Percentiles rank a stretch among this genome's conserved stretches.
phyloP scores from a whole-genome alignment of 176 grass and related monocot species.

The Hsuehochloa calcarea region DNA sequence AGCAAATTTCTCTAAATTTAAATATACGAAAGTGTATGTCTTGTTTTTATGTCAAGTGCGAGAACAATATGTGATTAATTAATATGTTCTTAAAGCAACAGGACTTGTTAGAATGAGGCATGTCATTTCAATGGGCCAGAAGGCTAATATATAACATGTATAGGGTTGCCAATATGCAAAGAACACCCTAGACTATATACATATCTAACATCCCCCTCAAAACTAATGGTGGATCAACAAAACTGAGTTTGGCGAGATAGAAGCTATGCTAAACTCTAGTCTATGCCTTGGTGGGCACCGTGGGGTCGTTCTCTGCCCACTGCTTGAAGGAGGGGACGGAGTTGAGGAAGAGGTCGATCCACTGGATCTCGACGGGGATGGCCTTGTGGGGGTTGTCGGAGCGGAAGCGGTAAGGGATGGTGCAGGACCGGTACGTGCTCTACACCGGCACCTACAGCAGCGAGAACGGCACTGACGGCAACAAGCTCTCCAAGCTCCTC shows the following conservation, averaged over 20 bases:
- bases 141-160: too few species aligned
- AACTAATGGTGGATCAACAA: too few species aligned
- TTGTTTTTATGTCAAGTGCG: neutral
- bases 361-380: conserved; percentile 89
- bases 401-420: conserved; percentile 91
- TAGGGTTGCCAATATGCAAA: too few species aligned
- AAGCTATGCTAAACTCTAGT: too few species aligned
- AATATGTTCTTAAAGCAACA: too few species aligned
- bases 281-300: too few species aligned
- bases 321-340: conserved; percentile 90
- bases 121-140: too few species aligned
- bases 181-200: too few species aligned
- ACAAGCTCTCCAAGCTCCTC: conserved; percentile 77
- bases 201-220: too few species aligned
- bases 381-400: conserved; percentile 90
- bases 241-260: too few species aligned
- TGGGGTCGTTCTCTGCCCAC: conserved; percentile 81
- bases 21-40: neutral
- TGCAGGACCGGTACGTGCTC: conserved; percentile 77
- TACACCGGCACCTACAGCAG: conserved; percentile 85
- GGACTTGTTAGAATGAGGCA: too few species aligned
- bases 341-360: conserved; percentile 98
- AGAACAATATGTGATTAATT: neutral
- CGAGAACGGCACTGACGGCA: conserved; percentile 82
- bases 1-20: too few species aligned